Percentiles rank a stretch among this genome's conserved stretches.
These are phyloP conservation scores for Scedosporium dehoogii DNA, from an alignment of 2,329 filamentous ascomycete species.

Conservation along the genomic window DNA sequence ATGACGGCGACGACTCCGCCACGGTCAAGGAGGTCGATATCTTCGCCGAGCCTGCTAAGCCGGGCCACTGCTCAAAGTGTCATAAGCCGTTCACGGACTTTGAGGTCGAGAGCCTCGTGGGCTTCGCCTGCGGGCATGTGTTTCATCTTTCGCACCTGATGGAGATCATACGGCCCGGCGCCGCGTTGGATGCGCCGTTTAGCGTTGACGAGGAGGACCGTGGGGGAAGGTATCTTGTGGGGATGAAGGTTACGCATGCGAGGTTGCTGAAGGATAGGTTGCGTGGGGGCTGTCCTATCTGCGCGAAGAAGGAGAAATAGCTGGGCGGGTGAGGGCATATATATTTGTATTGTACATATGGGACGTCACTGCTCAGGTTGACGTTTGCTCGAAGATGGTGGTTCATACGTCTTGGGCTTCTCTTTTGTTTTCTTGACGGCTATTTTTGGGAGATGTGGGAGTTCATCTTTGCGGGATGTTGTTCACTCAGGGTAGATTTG, in stretches of 20 bases:
- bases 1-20: constrained; percentile 16
- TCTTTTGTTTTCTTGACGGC: background rate
- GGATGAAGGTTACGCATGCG: constrained; percentile 80
- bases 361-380: background rate
- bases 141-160: constrained; percentile 70
- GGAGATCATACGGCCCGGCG: constrained; percentile 35
- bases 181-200: constrained; percentile 36
- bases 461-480: background rate
- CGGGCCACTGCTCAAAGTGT: constrained; percentile 52
- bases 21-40: constrained; percentile 14
- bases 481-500: background rate
- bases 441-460: background rate
- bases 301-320: constrained; percentile 21
- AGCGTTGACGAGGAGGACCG: constrained; percentile 30
- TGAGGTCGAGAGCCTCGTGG: constrained; percentile 64
- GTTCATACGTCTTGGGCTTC: background rate
- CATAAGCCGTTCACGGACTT: constrained; percentile 44
- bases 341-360: background rate
- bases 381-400: no score
- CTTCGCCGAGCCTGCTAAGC: constrained; percentile 23
- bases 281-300: constrained; percentile 54
- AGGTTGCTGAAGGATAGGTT: constrained; percentile 65
- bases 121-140: constrained; percentile 73
- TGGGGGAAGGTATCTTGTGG: constrained; percentile 54
- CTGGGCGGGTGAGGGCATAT: background rate